phyloP scores from a whole-genome alignment of 805 yeast genomes.

The Schizosaccharomyces osmophilus region DNA sequence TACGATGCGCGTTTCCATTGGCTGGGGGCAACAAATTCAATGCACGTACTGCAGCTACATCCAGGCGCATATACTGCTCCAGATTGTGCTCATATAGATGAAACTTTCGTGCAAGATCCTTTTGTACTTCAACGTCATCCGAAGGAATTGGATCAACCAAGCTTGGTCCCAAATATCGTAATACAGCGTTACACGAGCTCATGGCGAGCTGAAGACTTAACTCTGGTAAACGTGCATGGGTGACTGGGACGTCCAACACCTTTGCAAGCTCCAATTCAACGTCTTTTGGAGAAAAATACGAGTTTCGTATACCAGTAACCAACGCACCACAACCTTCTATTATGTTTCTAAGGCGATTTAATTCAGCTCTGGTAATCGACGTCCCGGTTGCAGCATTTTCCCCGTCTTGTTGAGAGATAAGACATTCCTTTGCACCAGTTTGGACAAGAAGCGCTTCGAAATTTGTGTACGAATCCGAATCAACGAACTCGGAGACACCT shows the following conservation, averaged over 20 bases:
- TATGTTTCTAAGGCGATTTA: neutral
- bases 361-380: neutral
- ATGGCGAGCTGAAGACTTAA: slow-evolving; percentile 27
- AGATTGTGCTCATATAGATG: slow-evolving; percentile 43
- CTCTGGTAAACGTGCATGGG: slow-evolving; percentile 11
- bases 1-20: slow-evolving; percentile 21
- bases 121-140: slow-evolving; percentile 13
- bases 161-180: slow-evolving; percentile 31
- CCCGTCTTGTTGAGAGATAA: slow-evolving; percentile 23
- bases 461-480: slow-evolving; percentile 69
- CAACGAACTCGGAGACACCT: slow-evolving; percentile 57
- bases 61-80: slow-evolving; percentile 68
- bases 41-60: slow-evolving; percentile 71
- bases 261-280: slow-evolving; percentile 58
- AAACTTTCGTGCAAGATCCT: slow-evolving; percentile 21
- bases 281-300: slow-evolving; percentile 39
- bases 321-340: neutral
- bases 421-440: slow-evolving; percentile 65
- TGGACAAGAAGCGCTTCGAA: slow-evolving; percentile 71
- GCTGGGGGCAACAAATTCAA: slow-evolving; percentile 56
- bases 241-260: slow-evolving; percentile 26
- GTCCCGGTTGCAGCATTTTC: neutral
- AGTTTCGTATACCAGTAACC: slow-evolving; percentile 1
- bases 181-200: slow-evolving; percentile 40
- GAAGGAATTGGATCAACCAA: neutral